These are phyloP conservation scores for Bonia amplexicaulis DNA, from an alignment of 176 grass and related monocot genomes.

Conservation along the genomic window DNA sequence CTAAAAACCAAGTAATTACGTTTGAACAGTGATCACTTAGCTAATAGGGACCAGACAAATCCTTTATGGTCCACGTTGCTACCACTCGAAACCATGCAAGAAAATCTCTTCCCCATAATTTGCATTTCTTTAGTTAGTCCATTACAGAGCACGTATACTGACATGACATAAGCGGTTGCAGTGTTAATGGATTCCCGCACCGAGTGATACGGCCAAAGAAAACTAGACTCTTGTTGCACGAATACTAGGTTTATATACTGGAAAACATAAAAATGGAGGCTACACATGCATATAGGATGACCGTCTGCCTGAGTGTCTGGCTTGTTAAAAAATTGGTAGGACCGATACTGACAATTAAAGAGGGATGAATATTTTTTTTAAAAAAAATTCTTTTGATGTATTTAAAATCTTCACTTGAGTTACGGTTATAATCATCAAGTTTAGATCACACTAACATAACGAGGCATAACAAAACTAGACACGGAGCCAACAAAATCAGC, in stretches of 20 bases:
- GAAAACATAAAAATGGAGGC: background rate
- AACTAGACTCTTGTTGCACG: background rate
- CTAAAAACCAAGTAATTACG: slow-evolving; percentile 34
- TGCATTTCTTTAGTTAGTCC: background rate
- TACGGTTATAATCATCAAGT: too few species aligned
- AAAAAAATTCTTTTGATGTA: too few species aligned
- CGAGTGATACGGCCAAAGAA: too few species aligned
- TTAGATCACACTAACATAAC: too few species aligned
- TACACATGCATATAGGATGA: background rate
- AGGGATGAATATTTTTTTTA: too few species aligned
- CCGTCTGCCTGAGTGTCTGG: background rate
- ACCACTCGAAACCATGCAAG: background rate
- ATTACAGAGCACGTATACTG: background rate
- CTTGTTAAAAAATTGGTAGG: background rate
- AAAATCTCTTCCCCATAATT: background rate
- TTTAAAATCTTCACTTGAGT: too few species aligned
- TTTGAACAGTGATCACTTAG: background rate
- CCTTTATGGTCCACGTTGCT: background rate
- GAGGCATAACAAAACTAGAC: too few species aligned
- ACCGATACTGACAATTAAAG: too few species aligned
- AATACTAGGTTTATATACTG: background rate
- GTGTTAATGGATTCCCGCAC: too few species aligned
- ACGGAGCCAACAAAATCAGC: too few species aligned
- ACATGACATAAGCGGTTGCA: background rate
- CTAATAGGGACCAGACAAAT: background rate